Evolutionary conservation across 768 basidiomycete species (phyloP), one percentile per base, ranked within the genome.

Genomic region (Boletus pseudopeckii): DNA sequence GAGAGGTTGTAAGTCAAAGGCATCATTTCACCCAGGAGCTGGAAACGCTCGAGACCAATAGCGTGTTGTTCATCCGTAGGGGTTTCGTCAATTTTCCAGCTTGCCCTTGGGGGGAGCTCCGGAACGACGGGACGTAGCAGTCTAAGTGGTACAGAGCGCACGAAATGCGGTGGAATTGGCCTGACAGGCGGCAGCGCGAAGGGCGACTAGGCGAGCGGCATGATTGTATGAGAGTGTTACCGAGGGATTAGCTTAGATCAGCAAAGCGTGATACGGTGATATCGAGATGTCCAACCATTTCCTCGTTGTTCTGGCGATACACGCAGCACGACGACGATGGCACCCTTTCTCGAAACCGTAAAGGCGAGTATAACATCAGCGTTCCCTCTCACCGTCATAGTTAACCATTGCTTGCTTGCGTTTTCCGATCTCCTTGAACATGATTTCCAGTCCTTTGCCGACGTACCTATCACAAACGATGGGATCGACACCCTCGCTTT

Each of bases 1-100:
- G 59, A 97, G 79, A 33, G 93, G 89, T 54, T 83, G 80, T 66
- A 86, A 80, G 71, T 98, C 93, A 75, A 99, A 99, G 48, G 93
- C 82, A 41, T 91, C 86, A 92, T 75, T 57, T 92, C 86, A 66
- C 89, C 93, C 49, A 98, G 75, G 45, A 97, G 76, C 74, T 99
- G 92, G 67, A 97, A 84, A 73, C 96, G 92, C 73, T 97, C 94
- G 51, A 97, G 78, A 83, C 96, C 96, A 62, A 96, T 99, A 15
- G 95, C 84, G 74, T 99, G 96, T 58, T 90, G 82, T 59, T 85
- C 78, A 73, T 92, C 90, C 54, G 88, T 88, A 50, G 93, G 86
- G 59, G 92, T 82, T 62, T 84, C 79, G 47, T 90, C 87, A 30
- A 82, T 53, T 68, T 88, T 84, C 80, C 82, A 68, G 91, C 91